Percentiles rank a stretch among this genome's conserved stretches.
Evolutionary conservation across 768 basidiomycete species (phyloP).

Genomic region (Tulasnella sp.): DNA sequence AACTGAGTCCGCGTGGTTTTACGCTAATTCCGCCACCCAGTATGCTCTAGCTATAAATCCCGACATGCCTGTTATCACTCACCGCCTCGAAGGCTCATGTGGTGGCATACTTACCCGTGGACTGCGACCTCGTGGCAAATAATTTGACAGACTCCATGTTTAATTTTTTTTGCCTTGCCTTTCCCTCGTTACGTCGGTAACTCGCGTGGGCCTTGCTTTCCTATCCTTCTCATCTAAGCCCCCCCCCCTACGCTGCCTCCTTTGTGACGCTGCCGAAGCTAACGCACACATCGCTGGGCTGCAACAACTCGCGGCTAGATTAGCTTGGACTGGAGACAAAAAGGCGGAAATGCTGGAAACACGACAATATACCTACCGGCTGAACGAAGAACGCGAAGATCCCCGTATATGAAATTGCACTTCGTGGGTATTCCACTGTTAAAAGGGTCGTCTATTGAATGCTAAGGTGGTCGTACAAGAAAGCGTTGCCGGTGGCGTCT

Average conservation of each 20-base stretch:
- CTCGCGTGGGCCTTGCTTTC: no score
- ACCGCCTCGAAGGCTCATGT: no score
- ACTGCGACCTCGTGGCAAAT: no score
- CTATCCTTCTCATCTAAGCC: no score
- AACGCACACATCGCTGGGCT: no score
- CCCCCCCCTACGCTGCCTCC: no score
- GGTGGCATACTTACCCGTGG: no score
- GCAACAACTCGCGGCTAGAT: conserved; percentile 35
- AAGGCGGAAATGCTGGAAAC: conserved; percentile 40
- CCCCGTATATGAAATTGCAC: conserved; percentile 64
- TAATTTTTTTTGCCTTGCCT: no score
- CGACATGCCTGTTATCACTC: conserved; percentile 39
- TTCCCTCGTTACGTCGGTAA: no score
- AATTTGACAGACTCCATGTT: no score
- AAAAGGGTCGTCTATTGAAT: conserved; percentile 71
- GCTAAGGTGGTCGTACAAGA: conserved; percentile 51
- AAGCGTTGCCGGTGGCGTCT: conserved; percentile 30
- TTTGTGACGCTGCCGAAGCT: no score
- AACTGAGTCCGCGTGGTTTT: no score
- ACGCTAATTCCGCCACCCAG: neutral
- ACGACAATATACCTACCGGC: neutral
- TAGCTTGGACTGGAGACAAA: conserved; percentile 31
- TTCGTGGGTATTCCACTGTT: conserved; percentile 69
- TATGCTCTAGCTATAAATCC: neutral
- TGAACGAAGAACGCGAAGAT: conserved; percentile 32